Evolutionary conservation across 2,329 filamentous ascomycete genomes (phyloP), one percentile per base, ranked within the genome.

Genomic region (Epichloe baconii): DNA sequence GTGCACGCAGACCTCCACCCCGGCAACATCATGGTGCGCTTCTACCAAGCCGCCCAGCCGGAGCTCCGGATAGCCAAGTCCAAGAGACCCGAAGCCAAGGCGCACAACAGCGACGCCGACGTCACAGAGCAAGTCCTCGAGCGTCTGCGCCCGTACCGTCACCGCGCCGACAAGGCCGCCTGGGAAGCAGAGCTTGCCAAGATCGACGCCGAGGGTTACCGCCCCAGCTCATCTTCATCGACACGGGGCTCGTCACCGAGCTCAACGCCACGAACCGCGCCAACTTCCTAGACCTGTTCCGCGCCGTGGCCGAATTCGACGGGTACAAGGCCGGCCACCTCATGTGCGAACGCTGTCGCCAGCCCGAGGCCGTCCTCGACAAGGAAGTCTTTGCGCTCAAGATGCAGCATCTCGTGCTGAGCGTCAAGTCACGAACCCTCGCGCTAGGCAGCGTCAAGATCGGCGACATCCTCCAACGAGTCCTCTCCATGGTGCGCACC

Each of bases 11-110:
- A 98, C 64, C 72, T 98, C 34, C 93, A 98, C 64, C 93, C 93
- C 0, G 93, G 93, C 26, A 98, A 98, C 66, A 97, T 98, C 69
- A 97, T 98, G 90, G 91, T 98, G 45, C 88, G 94, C 56, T 98
- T 98, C 71, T 96, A 97, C 68, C 83, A 91, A 61, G 82, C 90
- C 0, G 80, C 82, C 14, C 77, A 83, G 54, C 78, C 91, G 0
- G 79, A 85, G 47, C 71, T 94, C 1, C 63, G 60, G 4, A 52
- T 66, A 12, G 58, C 61, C 46, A 43, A 21, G 42, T 58, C 61
- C 45, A 49, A 38, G n/a, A 41, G 60, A 58, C 34, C 57, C 59
- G 43, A 53, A 42, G 21, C 48, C 17, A 41, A 26, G 67, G 71
- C 38, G 66, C 48, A 71, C 1, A 62, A 76, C 40, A 72, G 77